Percentiles rank a stretch among this genome's conserved stretches.
These are phyloP conservation scores for Asparagopsis taxiformis DNA, from an alignment of 31 red algal species.

Conservation along the genomic window DNA sequence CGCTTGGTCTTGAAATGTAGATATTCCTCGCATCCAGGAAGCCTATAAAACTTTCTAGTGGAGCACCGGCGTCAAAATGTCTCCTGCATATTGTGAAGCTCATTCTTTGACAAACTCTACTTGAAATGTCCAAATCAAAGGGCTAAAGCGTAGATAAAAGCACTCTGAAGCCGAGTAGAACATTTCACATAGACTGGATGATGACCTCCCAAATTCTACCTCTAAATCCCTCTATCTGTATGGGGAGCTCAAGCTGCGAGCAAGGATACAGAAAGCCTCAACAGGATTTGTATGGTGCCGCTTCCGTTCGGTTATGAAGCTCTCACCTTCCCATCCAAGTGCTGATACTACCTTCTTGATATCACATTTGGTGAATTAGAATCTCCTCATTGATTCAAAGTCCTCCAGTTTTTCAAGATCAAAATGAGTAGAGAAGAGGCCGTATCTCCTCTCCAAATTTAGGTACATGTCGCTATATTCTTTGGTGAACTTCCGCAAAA, in stretches of 20 bases:
- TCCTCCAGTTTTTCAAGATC: too few relatives aligned
- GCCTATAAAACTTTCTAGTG: not conserved
- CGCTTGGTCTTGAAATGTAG: not conserved
- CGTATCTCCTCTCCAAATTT: too few relatives aligned
- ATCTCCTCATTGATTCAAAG: too few relatives aligned
- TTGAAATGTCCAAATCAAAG: not conserved
- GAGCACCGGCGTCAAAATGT: not conserved
- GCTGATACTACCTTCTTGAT: too few relatives aligned
- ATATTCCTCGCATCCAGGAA: not conserved
- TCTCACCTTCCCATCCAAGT: too few relatives aligned
- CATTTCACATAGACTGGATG: not conserved
- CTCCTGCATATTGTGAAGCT: not conserved
- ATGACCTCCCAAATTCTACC: not conserved
- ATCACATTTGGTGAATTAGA: too few relatives aligned
- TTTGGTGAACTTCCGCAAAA: too few relatives aligned
- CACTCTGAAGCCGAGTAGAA: not conserved
- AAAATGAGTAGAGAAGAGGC: too few relatives aligned
- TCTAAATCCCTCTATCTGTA: not conserved
- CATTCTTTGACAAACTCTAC: not conserved
- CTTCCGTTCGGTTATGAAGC: not conserved
- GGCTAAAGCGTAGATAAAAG: not conserved
- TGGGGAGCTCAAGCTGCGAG: not conserved
- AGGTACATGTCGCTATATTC: too few relatives aligned
- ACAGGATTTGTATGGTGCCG: not conserved
- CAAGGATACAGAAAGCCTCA: not conserved